Evolutionary conservation across 2,329 filamentous ascomycete species (phyloP).

Genomic region (Aspergillus viridinutans): DNA sequence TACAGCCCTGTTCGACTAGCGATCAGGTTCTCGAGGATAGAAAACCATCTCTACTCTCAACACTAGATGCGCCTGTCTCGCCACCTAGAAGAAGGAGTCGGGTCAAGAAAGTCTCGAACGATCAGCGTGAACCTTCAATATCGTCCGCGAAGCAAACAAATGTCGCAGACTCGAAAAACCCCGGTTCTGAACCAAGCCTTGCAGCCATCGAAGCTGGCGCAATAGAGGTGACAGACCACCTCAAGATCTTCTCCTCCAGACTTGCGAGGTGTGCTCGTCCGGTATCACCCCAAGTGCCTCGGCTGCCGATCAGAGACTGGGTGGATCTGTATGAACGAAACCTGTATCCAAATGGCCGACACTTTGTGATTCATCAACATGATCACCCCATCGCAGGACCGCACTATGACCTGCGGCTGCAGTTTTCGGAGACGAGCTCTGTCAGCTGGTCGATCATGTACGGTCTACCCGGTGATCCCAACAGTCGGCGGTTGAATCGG

Average conservation of each 20-base stretch:
- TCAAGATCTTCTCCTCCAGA: slow-evolving; percentile 45
- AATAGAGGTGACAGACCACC: slow-evolving; percentile 45
- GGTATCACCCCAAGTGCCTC: slow-evolving; percentile 20
- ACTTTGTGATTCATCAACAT: slow-evolving; percentile 70
- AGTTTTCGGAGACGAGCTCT: slow-evolving; percentile 64
- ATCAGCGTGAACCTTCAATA: background rate
- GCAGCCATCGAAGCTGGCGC: slow-evolving; percentile 52
- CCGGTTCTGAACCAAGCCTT: slow-evolving; percentile 10
- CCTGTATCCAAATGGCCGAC: slow-evolving; percentile 43
- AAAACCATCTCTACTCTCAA: slow-evolving; percentile 7
- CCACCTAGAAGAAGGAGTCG: slow-evolving; percentile 20
- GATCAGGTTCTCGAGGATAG: background rate
- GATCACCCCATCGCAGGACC: slow-evolving; percentile 66
- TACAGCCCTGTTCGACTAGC: background rate
- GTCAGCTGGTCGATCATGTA: slow-evolving; percentile 64
- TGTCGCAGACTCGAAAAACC: background rate
- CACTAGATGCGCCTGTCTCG: slow-evolving; percentile 23
- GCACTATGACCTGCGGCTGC: slow-evolving; percentile 66
- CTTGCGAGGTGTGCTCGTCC: slow-evolving; percentile 30
- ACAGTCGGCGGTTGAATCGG: slow-evolving; percentile 51
- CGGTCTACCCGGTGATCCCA: slow-evolving; percentile 56
- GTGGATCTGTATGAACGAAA: slow-evolving; percentile 46
- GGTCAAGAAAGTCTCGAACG: background rate
- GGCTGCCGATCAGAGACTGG: slow-evolving; percentile 42
- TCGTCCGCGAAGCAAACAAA: background rate